Evolutionary conservation across 1,284 basidiomycete species (phyloP).

Genomic region (Boletus smithii): DNA sequence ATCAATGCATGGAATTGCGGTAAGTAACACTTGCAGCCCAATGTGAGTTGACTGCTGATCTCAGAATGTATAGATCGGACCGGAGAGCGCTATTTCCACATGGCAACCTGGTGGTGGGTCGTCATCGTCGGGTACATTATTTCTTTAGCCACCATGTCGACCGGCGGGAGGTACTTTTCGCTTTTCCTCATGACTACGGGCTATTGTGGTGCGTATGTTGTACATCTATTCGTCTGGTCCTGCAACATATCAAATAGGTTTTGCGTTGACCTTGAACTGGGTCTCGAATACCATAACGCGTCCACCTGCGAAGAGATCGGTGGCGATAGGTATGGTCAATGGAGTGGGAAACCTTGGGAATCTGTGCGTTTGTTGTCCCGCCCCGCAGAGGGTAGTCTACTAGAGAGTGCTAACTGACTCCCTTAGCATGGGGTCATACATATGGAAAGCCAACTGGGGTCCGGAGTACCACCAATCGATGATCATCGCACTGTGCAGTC

Average conservation of each 20-base stretch:
- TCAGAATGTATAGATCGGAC: too few relatives aligned
- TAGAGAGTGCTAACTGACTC: background rate
- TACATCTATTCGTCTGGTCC: background rate
- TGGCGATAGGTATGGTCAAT: slow-evolving; percentile 40
- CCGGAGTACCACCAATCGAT: slow-evolving; percentile 51
- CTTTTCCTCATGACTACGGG: slow-evolving; percentile 64
- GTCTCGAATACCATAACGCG: slow-evolving; percentile 60
- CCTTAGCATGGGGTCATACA: slow-evolving; percentile 47
- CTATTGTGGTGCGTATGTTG: slow-evolving; percentile 44
- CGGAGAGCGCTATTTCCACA: slow-evolving; percentile 69
- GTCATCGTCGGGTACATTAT: slow-evolving; percentile 63
- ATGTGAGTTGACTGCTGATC: too few relatives aligned
- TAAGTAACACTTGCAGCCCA: slow-evolving; percentile 25
- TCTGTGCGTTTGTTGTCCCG: slow-evolving; percentile 27
- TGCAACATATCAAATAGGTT: slow-evolving; percentile 37
- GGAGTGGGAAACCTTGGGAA: slow-evolving; percentile 33
- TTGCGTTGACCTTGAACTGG: slow-evolving; percentile 60
- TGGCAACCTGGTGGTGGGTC: slow-evolving; percentile 57
- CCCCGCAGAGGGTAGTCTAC: too few relatives aligned
- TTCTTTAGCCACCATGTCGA: slow-evolving; percentile 50
- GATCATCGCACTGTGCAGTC: slow-evolving; percentile 42
- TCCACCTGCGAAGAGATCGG: slow-evolving; percentile 57
- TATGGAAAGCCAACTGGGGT: slow-evolving; percentile 50
- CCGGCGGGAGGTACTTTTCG: slow-evolving; percentile 57
- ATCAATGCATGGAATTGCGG: slow-evolving; percentile 67